Conservation (phyloP, 2,329 filamentous ascomycete species). For the Dactylellina haptotyla region DNA sequence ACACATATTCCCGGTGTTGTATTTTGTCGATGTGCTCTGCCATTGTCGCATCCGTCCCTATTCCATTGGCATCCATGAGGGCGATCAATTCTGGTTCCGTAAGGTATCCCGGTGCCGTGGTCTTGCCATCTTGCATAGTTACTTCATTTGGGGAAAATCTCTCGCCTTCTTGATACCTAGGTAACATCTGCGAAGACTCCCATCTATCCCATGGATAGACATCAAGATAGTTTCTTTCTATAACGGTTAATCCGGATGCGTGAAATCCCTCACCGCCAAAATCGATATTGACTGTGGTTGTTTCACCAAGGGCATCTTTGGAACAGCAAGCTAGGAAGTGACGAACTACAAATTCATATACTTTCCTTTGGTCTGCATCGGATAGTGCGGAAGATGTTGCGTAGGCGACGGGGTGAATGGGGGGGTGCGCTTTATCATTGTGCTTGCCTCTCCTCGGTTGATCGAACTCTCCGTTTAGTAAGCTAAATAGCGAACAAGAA, state of each 20-base stretch:
- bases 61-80: conserved; percentile 98
- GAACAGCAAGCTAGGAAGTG: conserved; percentile 96
- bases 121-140: conserved; percentile 90
- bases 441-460: conserved; percentile 84
- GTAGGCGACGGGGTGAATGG: conserved; percentile 94
- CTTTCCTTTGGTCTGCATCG: conserved; percentile 74
- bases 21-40: conserved; percentile 98
- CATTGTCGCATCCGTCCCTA: conserved; percentile 98
- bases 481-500: conserved; percentile 59
- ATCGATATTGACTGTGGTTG: conserved; percentile 82
- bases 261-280: conserved; percentile 84
- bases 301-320: conserved; percentile 86
- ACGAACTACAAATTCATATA: conserved; percentile 92
- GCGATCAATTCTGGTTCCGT: conserved; percentile 95
- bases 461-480: conserved; percentile 79
- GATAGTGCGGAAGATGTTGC: conserved; percentile 71
- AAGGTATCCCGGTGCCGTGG: conserved; percentile 81
- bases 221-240: conserved; percentile 91
- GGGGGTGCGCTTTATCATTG: conserved; percentile 96
- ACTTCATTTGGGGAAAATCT: conserved; percentile 87
- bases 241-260: conserved; percentile 82
- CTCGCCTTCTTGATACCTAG: conserved; percentile 81
- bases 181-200: conserved; percentile 85
- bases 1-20: conserved; percentile 86
- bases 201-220: conserved; percentile 97